phyloP scores from a whole-genome alignment of 768 basidiomycete species.

The Russula emetica region DNA sequence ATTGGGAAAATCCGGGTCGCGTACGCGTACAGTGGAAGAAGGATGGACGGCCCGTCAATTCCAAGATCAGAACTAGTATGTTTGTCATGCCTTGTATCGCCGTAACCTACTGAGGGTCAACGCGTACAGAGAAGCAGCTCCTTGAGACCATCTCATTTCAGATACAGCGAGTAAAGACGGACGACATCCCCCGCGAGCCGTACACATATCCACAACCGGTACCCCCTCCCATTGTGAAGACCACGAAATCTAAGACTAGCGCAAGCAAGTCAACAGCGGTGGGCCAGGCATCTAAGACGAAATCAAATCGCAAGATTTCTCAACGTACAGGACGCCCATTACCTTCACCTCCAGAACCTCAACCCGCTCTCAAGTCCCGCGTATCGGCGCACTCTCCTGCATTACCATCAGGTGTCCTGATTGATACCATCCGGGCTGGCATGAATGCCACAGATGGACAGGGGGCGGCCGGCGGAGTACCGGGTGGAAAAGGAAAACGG shows the following conservation, averaged over 20 bases:
- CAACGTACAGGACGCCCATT: constrained; percentile 37
- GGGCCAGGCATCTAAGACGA: constrained; percentile 28
- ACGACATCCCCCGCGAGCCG: constrained; percentile 61
- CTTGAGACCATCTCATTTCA: constrained; percentile 69
- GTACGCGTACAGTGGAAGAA: constrained; percentile 92
- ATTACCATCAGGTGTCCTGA: constrained; percentile 24
- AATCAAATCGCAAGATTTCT: constrained; percentile 29
- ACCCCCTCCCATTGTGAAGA: constrained; percentile 33
- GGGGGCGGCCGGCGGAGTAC: constrained; percentile 13
- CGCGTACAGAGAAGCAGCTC: constrained; percentile 59
- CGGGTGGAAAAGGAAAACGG: constrained; percentile 28
- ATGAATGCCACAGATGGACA: constrained; percentile 27
- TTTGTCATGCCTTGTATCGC: constrained; percentile 23
- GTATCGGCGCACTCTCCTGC: constrained; percentile 27
- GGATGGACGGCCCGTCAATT: constrained; percentile 62
- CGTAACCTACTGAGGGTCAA: constrained; percentile 10
- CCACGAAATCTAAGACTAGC: constrained; percentile 31
- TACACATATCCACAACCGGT: constrained; percentile 40
- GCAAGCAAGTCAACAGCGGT: constrained; percentile 30
- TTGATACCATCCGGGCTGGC: constrained; percentile 27
- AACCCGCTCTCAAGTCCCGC: constrained; percentile 66
- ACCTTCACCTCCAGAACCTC: constrained; percentile 73
- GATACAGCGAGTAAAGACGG: constrained; percentile 70
- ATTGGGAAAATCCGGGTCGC: constrained; percentile 98
- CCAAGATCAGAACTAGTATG: constrained; percentile 71